Evolutionary conservation across 768 basidiomycete genomes (phyloP).

Genomic region (Thelephora ganbajun): DNA sequence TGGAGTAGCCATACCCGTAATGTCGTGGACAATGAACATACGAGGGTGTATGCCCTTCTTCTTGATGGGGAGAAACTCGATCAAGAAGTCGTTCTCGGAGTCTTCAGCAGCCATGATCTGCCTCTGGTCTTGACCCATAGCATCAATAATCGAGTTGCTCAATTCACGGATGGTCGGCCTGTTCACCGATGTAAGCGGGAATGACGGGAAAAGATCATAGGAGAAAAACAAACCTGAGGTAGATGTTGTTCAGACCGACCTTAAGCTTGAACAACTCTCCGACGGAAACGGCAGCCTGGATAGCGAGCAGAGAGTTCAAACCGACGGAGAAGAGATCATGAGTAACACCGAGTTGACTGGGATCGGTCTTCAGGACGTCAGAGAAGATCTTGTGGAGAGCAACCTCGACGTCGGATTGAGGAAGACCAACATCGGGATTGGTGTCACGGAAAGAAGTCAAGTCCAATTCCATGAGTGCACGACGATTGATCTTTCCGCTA

Average conservation of each 20-base stretch:
- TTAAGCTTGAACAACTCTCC: slow-evolving; percentile 17
- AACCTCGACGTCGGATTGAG: slow-evolving; percentile 14
- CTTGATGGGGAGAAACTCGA: slow-evolving; percentile 18
- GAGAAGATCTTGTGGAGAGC: slow-evolving; percentile 15
- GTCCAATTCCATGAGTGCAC: slow-evolving; percentile 16
- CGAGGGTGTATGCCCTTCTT: slow-evolving; percentile 17
- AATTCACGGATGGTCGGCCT: slow-evolving; percentile 17
- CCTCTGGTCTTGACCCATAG: slow-evolving; percentile 13
- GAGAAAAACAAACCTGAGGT: slow-evolving; percentile 11
- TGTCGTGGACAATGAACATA: slow-evolving; percentile 17
- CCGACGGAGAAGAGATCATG: slow-evolving; percentile 19
- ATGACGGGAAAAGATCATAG: too few relatives aligned
- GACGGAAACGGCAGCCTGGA: slow-evolving; percentile 17
- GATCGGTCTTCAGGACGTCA: slow-evolving; percentile 12
- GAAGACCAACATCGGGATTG: slow-evolving; percentile 13
- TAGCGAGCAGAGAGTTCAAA: slow-evolving; percentile 19
- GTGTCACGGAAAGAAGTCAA: slow-evolving; percentile 13
- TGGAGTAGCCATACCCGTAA: slow-evolving; percentile 19
- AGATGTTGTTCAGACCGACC: slow-evolving; percentile 17
- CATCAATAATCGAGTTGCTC: slow-evolving; percentile 14
- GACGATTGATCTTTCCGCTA: slow-evolving; percentile 17
- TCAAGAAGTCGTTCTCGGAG: slow-evolving; percentile 16
- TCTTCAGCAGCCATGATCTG: slow-evolving; percentile 18
- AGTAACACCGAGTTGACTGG: slow-evolving; percentile 12
- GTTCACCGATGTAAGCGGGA: background rate